Evolutionary conservation across 2,329 filamentous ascomycete genomes (phyloP), one percentile per base, ranked within the genome.

Genomic region (Ceratocystis diversiconidia): DNA sequence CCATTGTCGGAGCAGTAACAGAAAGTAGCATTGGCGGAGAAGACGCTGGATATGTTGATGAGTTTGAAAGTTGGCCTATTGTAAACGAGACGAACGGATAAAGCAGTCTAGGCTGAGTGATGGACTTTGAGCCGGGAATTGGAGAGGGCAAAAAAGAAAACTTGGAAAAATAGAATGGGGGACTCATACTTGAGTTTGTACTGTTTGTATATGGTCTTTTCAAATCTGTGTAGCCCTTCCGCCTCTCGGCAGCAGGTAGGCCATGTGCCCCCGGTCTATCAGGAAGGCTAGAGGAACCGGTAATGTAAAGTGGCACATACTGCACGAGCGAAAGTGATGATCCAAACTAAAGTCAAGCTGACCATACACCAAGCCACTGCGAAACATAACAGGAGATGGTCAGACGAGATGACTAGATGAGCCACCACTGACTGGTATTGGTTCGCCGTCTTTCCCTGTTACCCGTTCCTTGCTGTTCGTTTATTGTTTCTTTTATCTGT

Each of bases 241-340:
- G 48, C 19, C 17, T 59, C 28, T 30, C 55, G 28, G 55, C 12
- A 59, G 17, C 12, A 59, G 12, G 28, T 17, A 10, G 32, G 28
- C 55, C n/a, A 25, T n/a, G 5, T 59, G 22, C n/a, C 17, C 22
- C 28, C 55, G 55, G 25, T 28, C 52, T 22, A 30, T 19, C 46
- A 50, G 46, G 46, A 22, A 22, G 46, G 48, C 8, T 25, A 25
- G 25, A 52, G 22, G 48, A 52, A 25, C 22, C 48, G 44, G 67
- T 15, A 15, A 52, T 22, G 25, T 52, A 15, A 28, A 52, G 19
- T 28, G 48, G 5, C 48, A 55, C 67, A 66, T 67, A 57, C 59
- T 66, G 68, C 55, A 68, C 66, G 63, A 48, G 46, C 52, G 19
- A 32, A n/a, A 50, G 65, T 65, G 65, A 61, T 60, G 66, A 65